phyloP scores from a whole-genome alignment of 371 early-diverging fungal species.

The Mucor indicus region DNA sequence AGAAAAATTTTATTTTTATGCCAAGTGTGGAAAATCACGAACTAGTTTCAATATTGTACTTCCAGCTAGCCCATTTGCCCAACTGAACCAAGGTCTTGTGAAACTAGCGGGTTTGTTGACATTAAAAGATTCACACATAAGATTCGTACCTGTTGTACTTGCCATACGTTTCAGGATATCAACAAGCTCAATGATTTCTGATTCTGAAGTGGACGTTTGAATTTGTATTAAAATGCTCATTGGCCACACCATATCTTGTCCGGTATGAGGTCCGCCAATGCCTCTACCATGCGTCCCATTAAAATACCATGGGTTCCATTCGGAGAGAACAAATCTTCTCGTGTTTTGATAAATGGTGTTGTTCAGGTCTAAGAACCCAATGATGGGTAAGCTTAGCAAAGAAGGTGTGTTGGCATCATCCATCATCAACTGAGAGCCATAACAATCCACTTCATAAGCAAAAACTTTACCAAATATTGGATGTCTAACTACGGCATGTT shows the following conservation, averaged over 20 bases:
- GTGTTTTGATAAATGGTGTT: conserved; percentile 54
- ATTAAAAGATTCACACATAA: conserved; percentile 52
- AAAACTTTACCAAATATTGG: conserved; percentile 49
- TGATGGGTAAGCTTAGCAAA: conserved; percentile 53
- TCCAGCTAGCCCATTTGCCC: conserved; percentile 56
- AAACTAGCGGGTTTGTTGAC: conserved; percentile 31
- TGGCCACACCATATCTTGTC: conserved; percentile 35
- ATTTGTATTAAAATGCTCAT: conserved; percentile 35
- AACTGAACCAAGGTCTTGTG: conserved; percentile 55
- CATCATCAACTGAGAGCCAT: conserved; percentile 57
- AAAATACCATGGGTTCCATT: conserved; percentile 62
- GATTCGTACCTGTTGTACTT: conserved; percentile 19
- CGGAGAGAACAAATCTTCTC: conserved; percentile 45
- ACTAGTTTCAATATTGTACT: conserved; percentile 36
- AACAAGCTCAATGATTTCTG: conserved; percentile 33
- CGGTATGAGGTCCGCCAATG: conserved; percentile 60
- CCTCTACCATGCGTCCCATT: conserved; percentile 40
- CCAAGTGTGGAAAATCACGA: conserved; percentile 21
- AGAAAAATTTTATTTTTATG: conserved; percentile 1
- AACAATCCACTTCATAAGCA: conserved; percentile 68
- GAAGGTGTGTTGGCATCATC: conserved; percentile 69
- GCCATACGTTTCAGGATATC: conserved; percentile 37
- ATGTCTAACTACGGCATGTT: conserved; percentile 48
- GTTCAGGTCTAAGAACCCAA: conserved; percentile 46
- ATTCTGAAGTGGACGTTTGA: conserved; percentile 29